phyloP scores from a whole-genome alignment of 768 basidiomycete species.

The Mycena rebaudengoi region DNA sequence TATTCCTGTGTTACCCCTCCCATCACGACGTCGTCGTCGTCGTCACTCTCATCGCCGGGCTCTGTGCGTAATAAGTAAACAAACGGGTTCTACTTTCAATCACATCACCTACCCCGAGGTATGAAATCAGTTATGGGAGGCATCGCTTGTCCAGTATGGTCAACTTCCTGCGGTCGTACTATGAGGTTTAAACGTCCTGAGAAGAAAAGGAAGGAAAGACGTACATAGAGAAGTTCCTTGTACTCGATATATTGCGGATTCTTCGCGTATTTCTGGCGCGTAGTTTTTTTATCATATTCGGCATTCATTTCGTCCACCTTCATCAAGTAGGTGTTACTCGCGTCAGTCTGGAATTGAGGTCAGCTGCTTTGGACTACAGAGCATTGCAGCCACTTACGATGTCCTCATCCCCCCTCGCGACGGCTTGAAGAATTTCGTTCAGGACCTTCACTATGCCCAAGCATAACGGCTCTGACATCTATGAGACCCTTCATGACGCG shows the following conservation, averaged over 20 bases:
- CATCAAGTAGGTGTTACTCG: conserved; percentile 58
- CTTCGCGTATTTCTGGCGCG: conserved; percentile 82
- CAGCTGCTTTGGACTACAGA: not conserved
- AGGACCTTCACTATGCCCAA: conserved; percentile 62
- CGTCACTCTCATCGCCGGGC: conserved; percentile 81
- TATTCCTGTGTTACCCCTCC: conserved; percentile 87
- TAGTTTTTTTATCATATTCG: conserved; percentile 66
- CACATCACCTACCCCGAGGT: conserved; percentile 61
- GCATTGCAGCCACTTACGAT: conserved; percentile 56
- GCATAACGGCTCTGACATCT: conserved; percentile 71
- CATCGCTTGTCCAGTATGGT: conserved; percentile 71
- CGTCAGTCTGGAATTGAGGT: conserved; percentile 53
- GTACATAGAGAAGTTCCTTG: conserved; percentile 72
- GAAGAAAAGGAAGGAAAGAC: conserved; percentile 33
- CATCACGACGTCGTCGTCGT: conserved; percentile 89
- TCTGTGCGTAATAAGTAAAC: conserved; percentile 54
- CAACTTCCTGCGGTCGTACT: conserved; percentile 60
- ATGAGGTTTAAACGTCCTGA: not conserved
- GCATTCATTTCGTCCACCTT: conserved; percentile 52
- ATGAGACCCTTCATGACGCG: conserved; percentile 71
- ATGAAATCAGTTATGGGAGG: conserved; percentile 82
- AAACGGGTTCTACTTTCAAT: not conserved
- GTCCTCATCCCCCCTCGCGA: conserved; percentile 63
- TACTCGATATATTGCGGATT: conserved; percentile 66
- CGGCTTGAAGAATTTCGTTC: conserved; percentile 61